phyloP scores from a whole-genome alignment of 148 eudicot genomes.

The Selenicereus undatus region DNA sequence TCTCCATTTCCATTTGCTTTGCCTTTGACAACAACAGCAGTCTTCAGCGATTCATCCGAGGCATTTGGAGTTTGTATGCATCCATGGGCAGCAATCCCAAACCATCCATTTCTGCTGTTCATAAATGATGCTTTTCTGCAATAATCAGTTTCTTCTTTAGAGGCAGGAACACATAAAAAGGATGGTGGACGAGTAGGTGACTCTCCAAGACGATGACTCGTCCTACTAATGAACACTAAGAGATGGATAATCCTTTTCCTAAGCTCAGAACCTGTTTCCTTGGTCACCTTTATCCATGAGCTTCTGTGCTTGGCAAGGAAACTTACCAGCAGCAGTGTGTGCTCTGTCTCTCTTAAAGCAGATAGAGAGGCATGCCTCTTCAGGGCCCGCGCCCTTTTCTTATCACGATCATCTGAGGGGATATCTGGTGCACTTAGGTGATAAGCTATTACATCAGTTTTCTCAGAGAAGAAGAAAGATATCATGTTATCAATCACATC shows the following conservation, averaged over 20 bases:
- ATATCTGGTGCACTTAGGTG: slow-evolving; percentile 69
- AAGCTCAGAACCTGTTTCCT: slow-evolving; percentile 64
- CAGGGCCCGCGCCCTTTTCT: slow-evolving; percentile 70
- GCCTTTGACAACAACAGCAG: slow-evolving; percentile 53
- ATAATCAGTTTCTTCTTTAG: slow-evolving; percentile 69
- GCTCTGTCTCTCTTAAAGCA: slow-evolving; percentile 69
- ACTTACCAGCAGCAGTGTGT: slow-evolving; percentile 67
- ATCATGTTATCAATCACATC: slow-evolving; percentile 64
- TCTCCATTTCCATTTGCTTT: slow-evolving; percentile 27
- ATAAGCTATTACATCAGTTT: slow-evolving; percentile 51
- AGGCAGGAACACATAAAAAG: slow-evolving; percentile 55
- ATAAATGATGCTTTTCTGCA: slow-evolving; percentile 51
- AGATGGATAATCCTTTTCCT: slow-evolving; percentile 85
- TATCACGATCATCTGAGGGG: slow-evolving; percentile 53
- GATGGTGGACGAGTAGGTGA: slow-evolving; percentile 42
- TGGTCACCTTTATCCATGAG: slow-evolving; percentile 72
- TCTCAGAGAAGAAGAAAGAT: slow-evolving; percentile 63
- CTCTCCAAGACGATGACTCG: slow-evolving; percentile 53
- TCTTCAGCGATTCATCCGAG: slow-evolving; percentile 37
- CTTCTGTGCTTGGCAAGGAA: slow-evolving; percentile 59
- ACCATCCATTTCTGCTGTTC: slow-evolving; percentile 76
- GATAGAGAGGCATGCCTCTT: slow-evolving; percentile 50
- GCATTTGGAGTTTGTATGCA: slow-evolving; percentile 41
- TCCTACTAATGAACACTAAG: slow-evolving; percentile 80
- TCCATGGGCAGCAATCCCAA: slow-evolving; percentile 68